Evolutionary conservation across 441 rosid species (phyloP).

Genomic region (Kokia cookei): DNA sequence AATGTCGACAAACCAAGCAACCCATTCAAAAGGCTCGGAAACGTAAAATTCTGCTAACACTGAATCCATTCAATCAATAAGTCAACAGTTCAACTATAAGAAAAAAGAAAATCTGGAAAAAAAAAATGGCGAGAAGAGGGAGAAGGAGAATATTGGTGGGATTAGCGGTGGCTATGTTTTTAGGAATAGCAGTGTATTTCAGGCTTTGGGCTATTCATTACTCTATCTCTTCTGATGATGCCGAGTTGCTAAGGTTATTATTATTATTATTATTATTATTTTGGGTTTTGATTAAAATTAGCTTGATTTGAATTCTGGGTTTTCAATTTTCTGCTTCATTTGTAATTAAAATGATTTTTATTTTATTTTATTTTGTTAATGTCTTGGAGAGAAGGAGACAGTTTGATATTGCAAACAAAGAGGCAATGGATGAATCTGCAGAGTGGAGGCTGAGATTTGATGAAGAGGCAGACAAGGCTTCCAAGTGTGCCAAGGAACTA

Average conservation of each 20-base stretch:
- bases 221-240: conserved; percentile 57
- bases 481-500: conserved; percentile 56
- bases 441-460: conserved; percentile 88
- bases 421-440: conserved; percentile 96
- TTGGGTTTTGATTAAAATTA: not conserved
- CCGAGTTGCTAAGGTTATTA: conserved; percentile 67
- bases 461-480: conserved; percentile 52
- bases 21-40: too few relatives aligned
- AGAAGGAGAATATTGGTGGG: conserved; percentile 50
- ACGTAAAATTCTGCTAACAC: not conserved
- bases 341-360: not conserved
- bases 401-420: conserved; percentile 85
- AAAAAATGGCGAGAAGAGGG: conserved; percentile 43
- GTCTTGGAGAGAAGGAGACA: conserved; percentile 47
- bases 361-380: not conserved
- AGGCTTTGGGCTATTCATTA: conserved; percentile 89
- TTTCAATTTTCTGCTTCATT: not conserved
- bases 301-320: not conserved
- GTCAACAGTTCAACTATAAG: too few relatives aligned
- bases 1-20: not conserved
- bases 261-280: not conserved
- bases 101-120: not conserved
- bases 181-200: conserved; percentile 70
- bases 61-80: not conserved
- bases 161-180: conserved; percentile 50